A percentile compares a stretch with the other conserved stretches of the same genome.
phyloP scores from a whole-genome alignment of 768 basidiomycete genomes.

The Agaricus blazei region DNA sequence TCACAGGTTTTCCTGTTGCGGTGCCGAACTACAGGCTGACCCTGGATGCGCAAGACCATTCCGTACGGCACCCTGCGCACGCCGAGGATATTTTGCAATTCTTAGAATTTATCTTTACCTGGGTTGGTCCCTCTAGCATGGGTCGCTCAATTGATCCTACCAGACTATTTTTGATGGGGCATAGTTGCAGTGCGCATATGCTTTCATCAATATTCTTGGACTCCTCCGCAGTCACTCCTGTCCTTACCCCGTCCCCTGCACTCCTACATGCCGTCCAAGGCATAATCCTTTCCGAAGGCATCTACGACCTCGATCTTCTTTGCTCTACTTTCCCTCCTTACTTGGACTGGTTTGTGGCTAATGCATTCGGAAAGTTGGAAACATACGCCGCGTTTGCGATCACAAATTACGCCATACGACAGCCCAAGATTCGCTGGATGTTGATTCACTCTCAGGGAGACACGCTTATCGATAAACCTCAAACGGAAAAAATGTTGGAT shows the following conservation, averaged over 20 bases:
- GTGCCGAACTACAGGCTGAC: constrained; percentile 81
- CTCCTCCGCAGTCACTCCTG: constrained; percentile 34
- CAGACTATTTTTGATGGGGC: constrained; percentile 60
- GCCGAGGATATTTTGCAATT: constrained; percentile 59
- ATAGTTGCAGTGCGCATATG: constrained; percentile 84
- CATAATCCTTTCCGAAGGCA: constrained; percentile 67
- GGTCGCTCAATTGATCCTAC: constrained; percentile 30
- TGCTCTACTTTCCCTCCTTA: constrained; percentile 64
- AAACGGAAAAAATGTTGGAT: constrained; percentile 55
- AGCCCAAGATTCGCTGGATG: constrained; percentile 50
- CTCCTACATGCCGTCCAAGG: constrained; percentile 45
- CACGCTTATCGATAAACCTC: constrained; percentile 55
- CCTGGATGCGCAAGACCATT: constrained; percentile 29
- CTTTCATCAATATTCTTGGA: constrained; percentile 63
- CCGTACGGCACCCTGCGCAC: constrained; percentile 65
- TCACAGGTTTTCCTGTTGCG: constrained; percentile 53
- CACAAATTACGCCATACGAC: constrained; percentile 33
- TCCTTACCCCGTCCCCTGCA: constrained; percentile 37
- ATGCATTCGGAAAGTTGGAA: constrained; percentile 48
- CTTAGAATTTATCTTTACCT: constrained; percentile 50
- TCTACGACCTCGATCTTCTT: constrained; percentile 69
- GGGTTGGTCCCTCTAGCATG: constrained; percentile 30
- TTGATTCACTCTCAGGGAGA: constrained; percentile 74
- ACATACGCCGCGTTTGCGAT: constrained; percentile 48
- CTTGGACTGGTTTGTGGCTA: constrained; percentile 61